Conservation (phyloP, 345 rosid genomes). For the Firmiana major region DNA sequence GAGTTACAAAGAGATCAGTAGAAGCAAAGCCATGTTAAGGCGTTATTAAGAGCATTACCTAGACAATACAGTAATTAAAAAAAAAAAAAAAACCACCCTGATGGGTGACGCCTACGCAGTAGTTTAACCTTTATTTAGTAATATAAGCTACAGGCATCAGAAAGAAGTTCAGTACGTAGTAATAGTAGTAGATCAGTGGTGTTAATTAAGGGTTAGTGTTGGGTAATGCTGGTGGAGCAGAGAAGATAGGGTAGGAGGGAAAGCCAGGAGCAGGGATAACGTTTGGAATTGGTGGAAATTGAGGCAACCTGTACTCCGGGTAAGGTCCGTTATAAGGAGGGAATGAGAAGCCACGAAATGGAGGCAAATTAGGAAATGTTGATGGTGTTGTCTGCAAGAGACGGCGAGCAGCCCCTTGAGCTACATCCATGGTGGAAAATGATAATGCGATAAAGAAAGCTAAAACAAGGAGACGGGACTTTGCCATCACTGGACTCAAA, state of each 20-base stretch:
- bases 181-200: neutral
- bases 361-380: conserved; percentile 5
- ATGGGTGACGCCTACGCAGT: neutral
- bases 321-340: neutral
- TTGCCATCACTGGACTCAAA: conserved; percentile 13
- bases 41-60: too few relatives aligned
- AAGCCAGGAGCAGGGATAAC: neutral
- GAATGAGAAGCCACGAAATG: conserved; percentile 9
- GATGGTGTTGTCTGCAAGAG: conserved; percentile 17
- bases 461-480: neutral
- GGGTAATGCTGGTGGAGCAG: conserved; percentile 10
- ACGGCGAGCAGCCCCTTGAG: conserved; percentile 5
- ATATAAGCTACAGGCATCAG: neutral
- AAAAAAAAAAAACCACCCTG: too few relatives aligned
- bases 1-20: too few relatives aligned
- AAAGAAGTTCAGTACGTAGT: neutral
- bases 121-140: neutral
- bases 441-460: conserved; percentile 6
- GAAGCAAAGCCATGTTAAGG: too few relatives aligned
- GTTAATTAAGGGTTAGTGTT: neutral
- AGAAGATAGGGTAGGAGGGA: neutral
- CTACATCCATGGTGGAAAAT: conserved; percentile 6
- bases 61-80: too few relatives aligned
- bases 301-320: conserved; percentile 7
- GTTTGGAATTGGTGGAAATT: neutral